A percentile compares a stretch with the other conserved stretches of the same genome.
Evolutionary conservation across 2,329 filamentous ascomycete species (phyloP).

Genomic region (Tolypocladium sp.): DNA sequence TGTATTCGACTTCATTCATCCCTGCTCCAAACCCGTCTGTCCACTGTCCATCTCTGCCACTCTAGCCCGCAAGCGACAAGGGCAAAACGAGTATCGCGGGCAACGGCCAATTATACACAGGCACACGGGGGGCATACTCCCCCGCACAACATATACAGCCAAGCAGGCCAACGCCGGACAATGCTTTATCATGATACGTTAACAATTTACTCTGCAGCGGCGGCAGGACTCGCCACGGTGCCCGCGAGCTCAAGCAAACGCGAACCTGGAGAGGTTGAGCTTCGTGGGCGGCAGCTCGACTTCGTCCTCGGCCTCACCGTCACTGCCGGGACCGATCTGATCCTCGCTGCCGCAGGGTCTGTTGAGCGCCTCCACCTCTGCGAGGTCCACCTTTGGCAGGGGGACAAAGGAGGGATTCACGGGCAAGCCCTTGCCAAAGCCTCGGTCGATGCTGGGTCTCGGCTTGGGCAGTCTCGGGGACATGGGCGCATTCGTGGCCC

Average conservation of each 20-base stretch:
- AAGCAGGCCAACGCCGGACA: slow-evolving; percentile 6
- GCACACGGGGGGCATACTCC: neutral
- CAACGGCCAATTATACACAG: neutral
- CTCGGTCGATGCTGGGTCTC: slow-evolving; percentile 11
- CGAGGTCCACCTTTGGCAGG: slow-evolving; percentile 43
- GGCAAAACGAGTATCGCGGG: neutral
- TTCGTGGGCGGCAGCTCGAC: slow-evolving; percentile 19
- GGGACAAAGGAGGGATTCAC: slow-evolving; percentile 47
- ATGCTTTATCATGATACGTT: slow-evolving; percentile 4
- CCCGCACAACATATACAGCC: neutral
- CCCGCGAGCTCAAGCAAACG: slow-evolving; percentile 21
- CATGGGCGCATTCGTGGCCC: slow-evolving; percentile 23
- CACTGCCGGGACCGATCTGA: slow-evolving; percentile 43
- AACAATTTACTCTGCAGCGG: neutral
- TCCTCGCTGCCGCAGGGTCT: slow-evolving; percentile 44
- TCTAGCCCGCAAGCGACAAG: neutral
- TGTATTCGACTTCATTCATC: neutral
- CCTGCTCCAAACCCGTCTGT: neutral
- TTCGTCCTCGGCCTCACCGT: slow-evolving; percentile 34
- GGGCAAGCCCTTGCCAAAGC: slow-evolving; percentile 25
- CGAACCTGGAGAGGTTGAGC: slow-evolving; percentile 40
- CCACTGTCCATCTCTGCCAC: neutral
- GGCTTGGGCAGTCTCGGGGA: slow-evolving; percentile 20
- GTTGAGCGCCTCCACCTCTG: slow-evolving; percentile 44
- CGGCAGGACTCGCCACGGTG: neutral